These are phyloP conservation scores for Aciculosporium take DNA, from an alignment of 2,329 filamentous ascomycete genomes.

Conservation along the genomic window DNA sequence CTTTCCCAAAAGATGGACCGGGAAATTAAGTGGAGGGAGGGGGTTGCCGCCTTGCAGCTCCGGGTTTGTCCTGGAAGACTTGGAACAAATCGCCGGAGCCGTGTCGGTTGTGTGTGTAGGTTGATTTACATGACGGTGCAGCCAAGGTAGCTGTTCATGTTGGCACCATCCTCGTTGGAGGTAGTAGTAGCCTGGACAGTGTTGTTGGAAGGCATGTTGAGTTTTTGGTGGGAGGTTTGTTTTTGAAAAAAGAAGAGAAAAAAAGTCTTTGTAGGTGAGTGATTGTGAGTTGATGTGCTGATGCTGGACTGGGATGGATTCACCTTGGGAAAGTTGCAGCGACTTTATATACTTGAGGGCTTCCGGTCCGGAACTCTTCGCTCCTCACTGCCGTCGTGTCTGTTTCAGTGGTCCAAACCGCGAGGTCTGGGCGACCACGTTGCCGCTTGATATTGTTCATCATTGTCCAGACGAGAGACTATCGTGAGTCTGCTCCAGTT, in stretches of 20 bases:
- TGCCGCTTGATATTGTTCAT: conserved; percentile 1
- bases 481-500: neutral
- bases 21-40: neutral
- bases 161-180: conserved; percentile 3
- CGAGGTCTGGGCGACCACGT: neutral
- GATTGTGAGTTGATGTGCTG: neutral
- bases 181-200: conserved; percentile 13
- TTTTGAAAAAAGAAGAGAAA: neutral
- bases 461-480: neutral
- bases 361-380: neutral
- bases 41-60: neutral
- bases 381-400: neutral
- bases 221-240: neutral
- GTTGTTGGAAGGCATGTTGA: conserved; percentile 18
- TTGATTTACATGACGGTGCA: conserved; percentile 23
- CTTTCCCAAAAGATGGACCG: neutral
- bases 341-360: neutral
- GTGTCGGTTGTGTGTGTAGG: neutral
- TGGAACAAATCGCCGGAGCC: neutral
- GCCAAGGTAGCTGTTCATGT: conserved; percentile 6
- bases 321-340: neutral
- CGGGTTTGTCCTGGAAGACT: neutral
- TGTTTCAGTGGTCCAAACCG: neutral
- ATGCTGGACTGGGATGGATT: neutral
- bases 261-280: neutral